Conservation (phyloP, 148 eudicot genomes). For the Silene conica region DNA sequence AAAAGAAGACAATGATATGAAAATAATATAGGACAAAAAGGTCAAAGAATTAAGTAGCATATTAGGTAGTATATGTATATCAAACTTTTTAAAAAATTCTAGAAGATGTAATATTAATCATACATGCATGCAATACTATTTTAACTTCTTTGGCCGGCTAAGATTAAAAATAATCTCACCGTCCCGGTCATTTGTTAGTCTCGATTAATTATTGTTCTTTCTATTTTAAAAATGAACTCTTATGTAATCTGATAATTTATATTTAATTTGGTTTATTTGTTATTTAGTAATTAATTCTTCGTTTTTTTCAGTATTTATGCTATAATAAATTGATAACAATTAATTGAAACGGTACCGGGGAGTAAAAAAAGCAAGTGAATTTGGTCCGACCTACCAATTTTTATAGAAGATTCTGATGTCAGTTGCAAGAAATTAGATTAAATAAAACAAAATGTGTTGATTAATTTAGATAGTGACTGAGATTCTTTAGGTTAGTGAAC, state of each 20-base stretch:
- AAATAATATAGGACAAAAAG: not conserved
- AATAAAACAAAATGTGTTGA: not conserved
- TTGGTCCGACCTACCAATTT: constrained; percentile 12
- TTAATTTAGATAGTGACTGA: not conserved
- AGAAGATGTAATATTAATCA: not conserved
- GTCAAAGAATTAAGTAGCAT: constrained; percentile 7
- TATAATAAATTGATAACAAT: no score
- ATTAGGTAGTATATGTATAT: constrained; percentile 1
- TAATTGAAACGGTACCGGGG: no score
- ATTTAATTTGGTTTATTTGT: no score
- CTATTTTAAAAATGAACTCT: no score
- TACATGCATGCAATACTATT: not conserved
- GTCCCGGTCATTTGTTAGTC: no score
- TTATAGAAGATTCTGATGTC: constrained; percentile 1
- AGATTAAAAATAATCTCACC: no score
- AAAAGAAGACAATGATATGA: not conserved
- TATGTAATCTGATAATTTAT: no score
- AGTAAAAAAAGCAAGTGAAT: constrained; percentile 4
- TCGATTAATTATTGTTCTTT: no score
- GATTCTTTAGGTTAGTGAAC: constrained; percentile 2
- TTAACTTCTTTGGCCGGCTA: not conserved
- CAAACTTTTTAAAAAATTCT: not conserved
- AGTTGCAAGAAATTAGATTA: not conserved
- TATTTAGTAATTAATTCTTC: no score
- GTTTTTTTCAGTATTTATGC: no score